phyloP scores from a whole-genome alignment of 176 grass and related monocot species.

The Rhynchospora pubera region DNA sequence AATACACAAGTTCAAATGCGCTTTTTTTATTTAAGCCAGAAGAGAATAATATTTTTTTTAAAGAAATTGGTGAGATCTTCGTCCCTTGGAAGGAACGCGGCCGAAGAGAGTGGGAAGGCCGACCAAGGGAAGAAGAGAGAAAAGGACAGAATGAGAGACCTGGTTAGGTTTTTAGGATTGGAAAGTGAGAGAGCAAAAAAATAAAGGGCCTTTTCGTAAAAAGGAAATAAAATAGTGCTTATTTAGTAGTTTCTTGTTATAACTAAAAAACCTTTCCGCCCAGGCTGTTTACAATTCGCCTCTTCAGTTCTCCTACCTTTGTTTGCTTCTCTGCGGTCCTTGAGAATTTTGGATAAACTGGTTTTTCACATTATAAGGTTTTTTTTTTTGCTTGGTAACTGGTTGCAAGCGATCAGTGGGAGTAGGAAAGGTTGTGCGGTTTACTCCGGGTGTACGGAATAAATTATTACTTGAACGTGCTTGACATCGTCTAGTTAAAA shows the following conservation, averaged over 20 bases:
- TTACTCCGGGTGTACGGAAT: neutral
- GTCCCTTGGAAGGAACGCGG: slow-evolving; percentile 32
- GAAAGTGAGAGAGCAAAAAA: neutral
- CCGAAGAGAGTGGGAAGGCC: slow-evolving; percentile 21
- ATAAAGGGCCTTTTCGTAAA: slow-evolving; percentile 47
- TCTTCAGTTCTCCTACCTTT: neutral
- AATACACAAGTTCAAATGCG: slow-evolving; percentile 8
- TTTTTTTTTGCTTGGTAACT: too few relatives aligned
- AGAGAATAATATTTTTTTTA: neutral
- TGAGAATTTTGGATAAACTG: neutral
- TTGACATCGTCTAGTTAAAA: neutral
- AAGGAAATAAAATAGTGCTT: neutral
- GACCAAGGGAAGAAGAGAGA: slow-evolving; percentile 43
- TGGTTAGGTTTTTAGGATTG: slow-evolving; percentile 6
- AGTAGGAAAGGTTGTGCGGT: neutral
- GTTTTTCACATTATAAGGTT: neutral
- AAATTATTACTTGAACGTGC: neutral
- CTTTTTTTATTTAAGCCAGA: neutral
- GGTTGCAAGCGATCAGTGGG: too few relatives aligned
- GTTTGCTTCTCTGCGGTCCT: neutral
- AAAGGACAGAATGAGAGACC: slow-evolving; percentile 13
- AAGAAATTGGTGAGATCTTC: neutral
- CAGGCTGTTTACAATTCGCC: neutral
- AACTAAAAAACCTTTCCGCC: neutral
- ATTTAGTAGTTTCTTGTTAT: neutral